Percentiles rank a stretch among this genome's conserved stretches.
Evolutionary conservation across 2,329 filamentous ascomycete species (phyloP).

Genomic region (Clonostachys sp.): DNA sequence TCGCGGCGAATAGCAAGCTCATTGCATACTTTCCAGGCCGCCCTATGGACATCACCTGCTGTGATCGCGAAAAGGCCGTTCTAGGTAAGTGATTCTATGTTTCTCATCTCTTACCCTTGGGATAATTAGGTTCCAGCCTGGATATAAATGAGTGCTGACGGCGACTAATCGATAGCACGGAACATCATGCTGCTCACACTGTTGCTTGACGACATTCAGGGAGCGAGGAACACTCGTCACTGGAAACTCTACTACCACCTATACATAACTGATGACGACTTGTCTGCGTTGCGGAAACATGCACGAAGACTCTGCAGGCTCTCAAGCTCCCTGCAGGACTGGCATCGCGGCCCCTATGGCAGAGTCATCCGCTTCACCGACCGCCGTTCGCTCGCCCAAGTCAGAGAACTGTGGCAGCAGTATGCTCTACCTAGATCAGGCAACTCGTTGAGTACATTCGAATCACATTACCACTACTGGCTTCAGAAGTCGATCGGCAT

Average conservation of each 20-base stretch:
- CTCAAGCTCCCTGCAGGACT: slow-evolving; percentile 31
- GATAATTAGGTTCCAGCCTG: no score
- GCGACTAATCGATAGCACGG: slow-evolving; percentile 32
- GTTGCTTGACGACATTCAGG: slow-evolving; percentile 29
- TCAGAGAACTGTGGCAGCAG: slow-evolving; percentile 29
- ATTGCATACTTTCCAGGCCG: not conserved
- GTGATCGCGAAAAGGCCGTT: slow-evolving; percentile 43
- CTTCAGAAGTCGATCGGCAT: slow-evolving; percentile 4
- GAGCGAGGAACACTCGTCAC: slow-evolving; percentile 23
- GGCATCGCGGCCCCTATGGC: slow-evolving; percentile 40
- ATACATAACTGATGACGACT: slow-evolving; percentile 30
- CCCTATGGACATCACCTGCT: slow-evolving; percentile 51
- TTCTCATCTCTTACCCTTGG: no score
- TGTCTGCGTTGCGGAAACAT: slow-evolving; percentile 31
- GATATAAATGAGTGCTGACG: no score
- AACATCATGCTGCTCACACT: slow-evolving; percentile 50
- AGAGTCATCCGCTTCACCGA: slow-evolving; percentile 42
- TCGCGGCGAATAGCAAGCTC: slow-evolving; percentile 6
- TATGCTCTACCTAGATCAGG: slow-evolving; percentile 5
- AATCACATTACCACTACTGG: slow-evolving; percentile 5
- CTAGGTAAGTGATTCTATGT: slow-evolving; percentile 31
- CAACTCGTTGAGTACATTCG: no score
- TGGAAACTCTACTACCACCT: slow-evolving; percentile 53
- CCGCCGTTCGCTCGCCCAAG: slow-evolving; percentile 31
- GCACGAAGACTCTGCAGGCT: slow-evolving; percentile 32